These are phyloP conservation scores for Pisolithus thermaeus DNA, from an alignment of 1,284 basidiomycete species.

Conservation along the genomic window DNA sequence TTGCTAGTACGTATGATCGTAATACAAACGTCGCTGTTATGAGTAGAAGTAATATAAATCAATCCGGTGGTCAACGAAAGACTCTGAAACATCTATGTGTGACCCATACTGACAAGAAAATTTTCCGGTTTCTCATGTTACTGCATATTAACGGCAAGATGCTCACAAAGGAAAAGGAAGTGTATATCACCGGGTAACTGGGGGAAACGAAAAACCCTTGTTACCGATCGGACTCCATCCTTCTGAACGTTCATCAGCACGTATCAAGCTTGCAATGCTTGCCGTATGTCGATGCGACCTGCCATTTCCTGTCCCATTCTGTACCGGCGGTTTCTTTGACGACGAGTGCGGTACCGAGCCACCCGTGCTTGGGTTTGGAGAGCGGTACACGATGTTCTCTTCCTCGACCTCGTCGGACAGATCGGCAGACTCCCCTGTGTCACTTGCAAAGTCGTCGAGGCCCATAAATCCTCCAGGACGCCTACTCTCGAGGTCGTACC, in stretches of 20 bases:
- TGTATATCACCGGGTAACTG: slow-evolving; percentile 17
- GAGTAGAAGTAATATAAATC: not conserved
- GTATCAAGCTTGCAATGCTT: slow-evolving; percentile 73
- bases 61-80: no score
- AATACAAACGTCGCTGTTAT: not conserved
- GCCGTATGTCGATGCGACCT: slow-evolving; percentile 68
- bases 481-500: slow-evolving; percentile 57
- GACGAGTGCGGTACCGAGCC: slow-evolving; percentile 15
- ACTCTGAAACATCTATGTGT: no score
- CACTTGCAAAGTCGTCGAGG: slow-evolving; percentile 49
- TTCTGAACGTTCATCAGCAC: slow-evolving; percentile 66
- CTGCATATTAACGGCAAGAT: no score
- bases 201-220: slow-evolving; percentile 41
- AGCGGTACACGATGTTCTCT: slow-evolving; percentile 63
- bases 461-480: slow-evolving; percentile 31
- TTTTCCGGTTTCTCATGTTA: no score
- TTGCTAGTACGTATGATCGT: no score
- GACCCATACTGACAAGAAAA: no score
- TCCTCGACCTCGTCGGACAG: slow-evolving; percentile 54
- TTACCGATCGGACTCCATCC: slow-evolving; percentile 68
- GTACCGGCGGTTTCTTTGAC: slow-evolving; percentile 15
- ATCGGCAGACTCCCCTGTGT: slow-evolving; percentile 40
- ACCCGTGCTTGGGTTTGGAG: slow-evolving; percentile 43
- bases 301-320: slow-evolving; percentile 17
- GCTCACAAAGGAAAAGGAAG: not conserved